Evolutionary conservation across 371 early-diverging fungal species (phyloP), one percentile per base, ranked within the genome.

Genomic region (Coemansia sp.): DNA sequence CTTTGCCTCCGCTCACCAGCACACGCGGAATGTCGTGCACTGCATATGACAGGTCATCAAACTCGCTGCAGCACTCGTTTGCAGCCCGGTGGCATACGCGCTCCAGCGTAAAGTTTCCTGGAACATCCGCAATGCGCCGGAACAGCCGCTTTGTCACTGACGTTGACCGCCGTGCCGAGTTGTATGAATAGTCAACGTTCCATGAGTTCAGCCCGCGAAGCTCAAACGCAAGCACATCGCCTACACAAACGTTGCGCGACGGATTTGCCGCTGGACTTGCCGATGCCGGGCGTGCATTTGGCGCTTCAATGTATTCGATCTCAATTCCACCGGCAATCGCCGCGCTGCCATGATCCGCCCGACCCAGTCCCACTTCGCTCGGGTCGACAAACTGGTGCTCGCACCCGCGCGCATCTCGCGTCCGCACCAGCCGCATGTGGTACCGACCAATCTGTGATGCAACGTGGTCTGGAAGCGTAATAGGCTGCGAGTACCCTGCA

Each of bases 281-380:
- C 7, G 75, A 65, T 6, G 65, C 65, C 6, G 77, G 80, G 21
- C 64, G 80, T 0, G 77, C 73, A 11, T 60, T 74, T 29, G 80
- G 80, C 0, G 80, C 80, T 63, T 80, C 80, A 45, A 80, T 72
- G 47, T 79, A 80, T 57, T 80, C 80, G 64, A 80, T 68, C 47
- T 80, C 80, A n/a, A 80, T 70, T 22, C 80, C 80, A 16, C 77
- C 77, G 4, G 71, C 71, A 57, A 79, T 68, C 1, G 67, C 59
- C 39, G 40, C 39, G 47, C 54, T 45, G 40, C 40, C 59, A 21
- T 42, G 21, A 27, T 62, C 65, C 1, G 68, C 51, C 4, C 66
- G 62, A 11, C 69, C 74, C n/a, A 73, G 57, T 4, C 59, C 63
- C 8, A 69, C 68, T 1, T 59, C 59, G 50, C 55, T 61, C 0